These are phyloP conservation scores for Astrephomene gubernaculifera DNA, from an alignment of 139 green algal species.

Conservation along the genomic window DNA sequence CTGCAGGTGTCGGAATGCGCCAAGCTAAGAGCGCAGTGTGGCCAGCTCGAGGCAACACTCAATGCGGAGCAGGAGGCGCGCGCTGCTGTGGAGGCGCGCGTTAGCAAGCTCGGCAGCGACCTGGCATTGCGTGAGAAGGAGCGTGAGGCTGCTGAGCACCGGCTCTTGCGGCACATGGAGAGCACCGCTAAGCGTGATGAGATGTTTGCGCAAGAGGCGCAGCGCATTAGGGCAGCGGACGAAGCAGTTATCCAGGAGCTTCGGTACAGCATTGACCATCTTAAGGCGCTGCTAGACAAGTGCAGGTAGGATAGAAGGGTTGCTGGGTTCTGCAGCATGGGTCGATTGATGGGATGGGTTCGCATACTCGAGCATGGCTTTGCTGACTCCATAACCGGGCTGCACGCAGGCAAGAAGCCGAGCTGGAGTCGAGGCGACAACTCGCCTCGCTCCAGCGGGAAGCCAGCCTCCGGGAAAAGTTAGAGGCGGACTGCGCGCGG, in stretches of 20 bases:
- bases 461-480: not conserved
- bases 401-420: not conserved
- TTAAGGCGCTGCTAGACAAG: conserved; percentile 19
- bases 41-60: conserved; percentile 5
- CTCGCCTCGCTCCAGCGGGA: conserved; percentile 20
- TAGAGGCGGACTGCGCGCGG: not conserved
- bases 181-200: not conserved
- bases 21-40: not conserved
- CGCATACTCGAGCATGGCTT: not conserved
- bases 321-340: not conserved
- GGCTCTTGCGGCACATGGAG: not conserved
- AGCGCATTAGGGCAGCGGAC: conserved; percentile 18
- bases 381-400: not conserved
- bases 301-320: not conserved
- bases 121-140: not conserved
- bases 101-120: not conserved
- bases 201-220: conserved; percentile 42
- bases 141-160: conserved; percentile 10
- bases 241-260: conserved; percentile 21
- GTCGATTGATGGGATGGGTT: not conserved
- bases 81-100: conserved; percentile 7
- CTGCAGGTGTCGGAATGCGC: conserved; percentile 8
- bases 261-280: conserved; percentile 7
- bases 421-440: not conserved
- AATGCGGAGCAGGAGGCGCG: conserved; percentile 6